These are phyloP conservation scores for Annulohypoxylon nitens DNA, from an alignment of 495 filamentous ascomycete species.

Conservation along the genomic window DNA sequence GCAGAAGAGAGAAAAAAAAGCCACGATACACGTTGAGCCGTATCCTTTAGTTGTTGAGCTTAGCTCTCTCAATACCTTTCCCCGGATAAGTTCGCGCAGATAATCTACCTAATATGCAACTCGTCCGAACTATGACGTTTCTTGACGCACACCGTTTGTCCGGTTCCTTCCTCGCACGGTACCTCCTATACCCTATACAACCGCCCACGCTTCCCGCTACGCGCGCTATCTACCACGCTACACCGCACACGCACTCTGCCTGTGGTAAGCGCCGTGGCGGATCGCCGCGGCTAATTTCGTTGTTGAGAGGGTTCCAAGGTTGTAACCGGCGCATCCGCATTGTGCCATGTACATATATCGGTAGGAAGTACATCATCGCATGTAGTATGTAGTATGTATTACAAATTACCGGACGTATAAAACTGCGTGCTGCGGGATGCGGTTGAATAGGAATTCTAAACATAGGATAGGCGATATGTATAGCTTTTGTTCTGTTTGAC, in stretches of 20 bases:
- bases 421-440: background rate
- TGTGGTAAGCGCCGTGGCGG: no score
- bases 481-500: background rate
- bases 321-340: background rate
- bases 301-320: background rate
- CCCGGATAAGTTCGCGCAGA: background rate
- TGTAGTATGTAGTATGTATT: background rate
- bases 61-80: background rate
- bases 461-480: background rate
- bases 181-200: background rate
- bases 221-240: no score
- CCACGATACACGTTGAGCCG: background rate
- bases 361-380: no score
- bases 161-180: background rate
- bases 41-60: background rate
- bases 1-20: background rate
- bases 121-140: slow-evolving; percentile 15
- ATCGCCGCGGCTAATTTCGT: background rate
- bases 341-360: background rate
- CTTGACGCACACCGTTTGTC: slow-evolving; percentile 10
- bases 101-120: background rate
- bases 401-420: slow-evolving; percentile 12
- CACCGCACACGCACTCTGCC: no score
- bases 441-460: slow-evolving; percentile 6
- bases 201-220: no score